Evolutionary conservation across 192 early-diverging fungal genomes (phyloP), one percentile per base, ranked within the genome.

Genomic region (Umbelopsis isabellina): DNA sequence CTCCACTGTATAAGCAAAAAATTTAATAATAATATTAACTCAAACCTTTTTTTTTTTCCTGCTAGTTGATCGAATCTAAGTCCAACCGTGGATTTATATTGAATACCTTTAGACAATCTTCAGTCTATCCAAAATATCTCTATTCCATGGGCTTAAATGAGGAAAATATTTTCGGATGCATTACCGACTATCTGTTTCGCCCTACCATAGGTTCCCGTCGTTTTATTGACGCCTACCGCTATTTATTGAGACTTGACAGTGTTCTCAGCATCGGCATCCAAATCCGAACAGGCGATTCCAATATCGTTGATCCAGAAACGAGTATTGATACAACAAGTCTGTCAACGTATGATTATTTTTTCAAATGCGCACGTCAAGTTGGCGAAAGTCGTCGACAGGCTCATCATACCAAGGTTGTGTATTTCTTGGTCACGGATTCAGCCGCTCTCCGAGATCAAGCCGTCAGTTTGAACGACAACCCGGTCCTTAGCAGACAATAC

Each of bases 181-280:
- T 81, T 55, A 51, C 71, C 41, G 80, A 81, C 52, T 81, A 69
- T 30, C 49, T 81, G 18, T 77, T 81, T 30, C 55, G 71, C 8
- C 80, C 80, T 10, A 76, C 64, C 12, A 50, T 77, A 23, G 67
- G 46, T 27, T 66, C 75, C 12, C 55, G 73, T 2, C 70, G 58
- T 18, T 81, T 77, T 65, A 77, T 81, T 44, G 65, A 74, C 18
- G 70, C 70, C 13, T 81, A 81, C 50, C 72, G 66, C 22, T 18
- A 77, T 13, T 35, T 77, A 1, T 74, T 81, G 33, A 49, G 71
- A 12, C 69, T 77, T 21, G 67, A 77, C 20, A 71, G 69, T 66
- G 76, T 81, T n/a, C 71, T 81, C 47, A 72, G 72, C 23, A 71
- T 81, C 58, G 80, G 75, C 13, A 46, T 81, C 20, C 80, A 81